A percentile compares a stretch with the other conserved stretches of the same genome.
Evolutionary conservation across 2,329 filamentous ascomycete genomes (phyloP).

Genomic region (Lojkania enalia): DNA sequence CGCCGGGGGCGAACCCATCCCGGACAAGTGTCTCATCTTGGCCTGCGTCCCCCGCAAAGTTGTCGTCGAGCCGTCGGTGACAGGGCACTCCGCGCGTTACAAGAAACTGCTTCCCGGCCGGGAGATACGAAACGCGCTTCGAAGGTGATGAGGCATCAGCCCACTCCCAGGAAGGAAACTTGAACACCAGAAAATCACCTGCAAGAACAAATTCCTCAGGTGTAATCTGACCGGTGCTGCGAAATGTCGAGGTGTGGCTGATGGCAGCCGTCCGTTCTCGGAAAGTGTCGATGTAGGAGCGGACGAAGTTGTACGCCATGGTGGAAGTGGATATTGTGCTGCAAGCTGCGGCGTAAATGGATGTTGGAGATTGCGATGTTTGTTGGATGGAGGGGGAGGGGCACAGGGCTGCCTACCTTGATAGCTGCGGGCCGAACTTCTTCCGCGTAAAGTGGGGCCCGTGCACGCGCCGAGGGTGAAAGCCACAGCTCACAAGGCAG

Average conservation of each 20-base stretch:
- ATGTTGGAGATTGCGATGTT: not conserved
- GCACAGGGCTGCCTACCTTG: conserved; percentile 1
- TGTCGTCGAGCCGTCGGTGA: conserved; percentile 85
- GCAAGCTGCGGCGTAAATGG: not conserved
- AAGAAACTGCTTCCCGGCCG: conserved; percentile 89
- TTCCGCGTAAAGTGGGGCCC: conserved; percentile 1
- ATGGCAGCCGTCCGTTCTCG: conserved; percentile 91
- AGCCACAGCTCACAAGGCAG: too few species aligned
- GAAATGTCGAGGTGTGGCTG: conserved; percentile 88
- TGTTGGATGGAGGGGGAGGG: conserved; percentile 7
- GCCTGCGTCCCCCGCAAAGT: conserved; percentile 86
- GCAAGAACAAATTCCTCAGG: conserved; percentile 95
- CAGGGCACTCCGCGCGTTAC: conserved; percentile 95
- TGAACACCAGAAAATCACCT: conserved; percentile 97
- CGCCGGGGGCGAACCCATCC: conserved; percentile 66
- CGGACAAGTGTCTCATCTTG: conserved; percentile 84
- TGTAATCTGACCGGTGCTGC: conserved; percentile 90
- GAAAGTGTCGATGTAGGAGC: conserved; percentile 88
- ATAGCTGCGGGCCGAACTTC: conserved; percentile 3
- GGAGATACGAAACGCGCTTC: conserved; percentile 80
- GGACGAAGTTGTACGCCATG: conserved; percentile 79
- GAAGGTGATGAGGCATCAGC: conserved; percentile 80
- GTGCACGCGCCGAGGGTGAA: conserved; percentile 1
- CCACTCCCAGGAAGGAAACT: conserved; percentile 99
- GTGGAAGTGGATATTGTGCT: conserved; percentile 3